A percentile compares a stretch with the other conserved stretches of the same genome.
phyloP scores from a whole-genome alignment of 176 grass and related monocot genomes.

The Juncus inflexus region DNA sequence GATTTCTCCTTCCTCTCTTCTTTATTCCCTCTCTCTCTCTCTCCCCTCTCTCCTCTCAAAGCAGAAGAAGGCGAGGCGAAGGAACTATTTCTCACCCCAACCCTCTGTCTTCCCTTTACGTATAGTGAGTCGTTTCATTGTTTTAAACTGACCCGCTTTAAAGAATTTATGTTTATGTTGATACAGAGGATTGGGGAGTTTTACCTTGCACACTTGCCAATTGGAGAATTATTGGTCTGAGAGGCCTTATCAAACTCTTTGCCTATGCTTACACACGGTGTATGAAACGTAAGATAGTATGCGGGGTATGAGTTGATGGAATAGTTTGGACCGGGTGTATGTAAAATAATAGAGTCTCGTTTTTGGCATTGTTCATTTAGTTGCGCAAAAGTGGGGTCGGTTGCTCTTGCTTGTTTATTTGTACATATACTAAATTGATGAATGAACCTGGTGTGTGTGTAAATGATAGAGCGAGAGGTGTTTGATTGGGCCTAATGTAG shows the following conservation, averaged over 20 bases:
- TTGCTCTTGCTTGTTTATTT: slow-evolving; percentile 5
- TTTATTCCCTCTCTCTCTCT: slow-evolving; percentile 4
- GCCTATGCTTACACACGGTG: slow-evolving; percentile 8
- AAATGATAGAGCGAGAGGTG: no score
- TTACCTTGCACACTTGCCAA: slow-evolving; percentile 23
- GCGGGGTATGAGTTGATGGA: no score
- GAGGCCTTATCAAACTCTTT: slow-evolving; percentile 13
- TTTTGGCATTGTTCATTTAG: not conserved
- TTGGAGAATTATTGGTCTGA: slow-evolving; percentile 14
- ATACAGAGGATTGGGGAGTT: not conserved
- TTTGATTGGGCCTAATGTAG: no score
- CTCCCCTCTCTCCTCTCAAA: not conserved
- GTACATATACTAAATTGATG: not conserved
- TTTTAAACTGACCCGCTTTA: no score
- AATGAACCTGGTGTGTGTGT: not conserved
- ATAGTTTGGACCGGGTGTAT: no score
- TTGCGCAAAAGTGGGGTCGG: slow-evolving; percentile 1
- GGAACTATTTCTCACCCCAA: no score
- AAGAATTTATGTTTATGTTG: no score
- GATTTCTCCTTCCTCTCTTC: slow-evolving; percentile 1
- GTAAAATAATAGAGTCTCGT: no score
- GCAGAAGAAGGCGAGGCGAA: no score
- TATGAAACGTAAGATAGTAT: slow-evolving; percentile 5
- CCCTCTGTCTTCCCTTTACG: no score
- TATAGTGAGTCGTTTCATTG: no score